Evolutionary conservation across 108 stramenopile species (phyloP).

Genomic region (Cyclotella baltica): DNA sequence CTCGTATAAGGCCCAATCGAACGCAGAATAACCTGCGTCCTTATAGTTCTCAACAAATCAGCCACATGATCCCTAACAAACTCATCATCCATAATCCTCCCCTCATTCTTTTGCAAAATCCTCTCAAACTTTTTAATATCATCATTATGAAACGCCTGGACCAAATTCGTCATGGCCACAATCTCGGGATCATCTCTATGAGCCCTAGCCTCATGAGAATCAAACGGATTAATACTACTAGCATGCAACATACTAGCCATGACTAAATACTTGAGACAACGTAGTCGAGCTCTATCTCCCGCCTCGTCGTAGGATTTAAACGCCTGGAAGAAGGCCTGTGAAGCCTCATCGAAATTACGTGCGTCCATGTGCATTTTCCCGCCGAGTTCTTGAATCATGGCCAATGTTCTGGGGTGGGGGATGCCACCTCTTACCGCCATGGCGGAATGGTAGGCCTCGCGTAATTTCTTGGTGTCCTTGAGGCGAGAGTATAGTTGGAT

Average conservation of each 20-base stretch:
- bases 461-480: slow-evolving; percentile 90
- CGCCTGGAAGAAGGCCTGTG: slow-evolving; percentile 90
- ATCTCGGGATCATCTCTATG: slow-evolving; percentile 95
- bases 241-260: slow-evolving; percentile 93
- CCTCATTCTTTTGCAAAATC: slow-evolving; percentile 81
- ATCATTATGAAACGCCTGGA: slow-evolving; percentile 89
- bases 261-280: slow-evolving; percentile 93
- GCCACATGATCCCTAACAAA: slow-evolving; percentile 90
- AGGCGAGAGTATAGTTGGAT: slow-evolving; percentile 89
- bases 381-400: slow-evolving; percentile 91
- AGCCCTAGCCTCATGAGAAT: slow-evolving; percentile 93
- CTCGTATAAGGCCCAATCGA: slow-evolving; percentile 90
- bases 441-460: slow-evolving; percentile 84
- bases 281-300: slow-evolving; percentile 84
- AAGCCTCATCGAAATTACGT: slow-evolving; percentile 80
- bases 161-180: slow-evolving; percentile 93
- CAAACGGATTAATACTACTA: slow-evolving; percentile 93
- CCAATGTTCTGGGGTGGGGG: slow-evolving; percentile 92
- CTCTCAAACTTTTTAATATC: slow-evolving; percentile 81
- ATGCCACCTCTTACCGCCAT: slow-evolving; percentile 90
- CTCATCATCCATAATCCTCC: slow-evolving; percentile 92
- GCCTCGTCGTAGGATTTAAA: slow-evolving; percentile 97
- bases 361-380: slow-evolving; percentile 94
- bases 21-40: slow-evolving; percentile 86
- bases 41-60: slow-evolving; percentile 90